A percentile compares a stretch with the other conserved stretches of the same genome.
These are phyloP conservation scores for Ogataea pini DNA, from an alignment of 805 yeast genomes.

Conservation along the genomic window DNA sequence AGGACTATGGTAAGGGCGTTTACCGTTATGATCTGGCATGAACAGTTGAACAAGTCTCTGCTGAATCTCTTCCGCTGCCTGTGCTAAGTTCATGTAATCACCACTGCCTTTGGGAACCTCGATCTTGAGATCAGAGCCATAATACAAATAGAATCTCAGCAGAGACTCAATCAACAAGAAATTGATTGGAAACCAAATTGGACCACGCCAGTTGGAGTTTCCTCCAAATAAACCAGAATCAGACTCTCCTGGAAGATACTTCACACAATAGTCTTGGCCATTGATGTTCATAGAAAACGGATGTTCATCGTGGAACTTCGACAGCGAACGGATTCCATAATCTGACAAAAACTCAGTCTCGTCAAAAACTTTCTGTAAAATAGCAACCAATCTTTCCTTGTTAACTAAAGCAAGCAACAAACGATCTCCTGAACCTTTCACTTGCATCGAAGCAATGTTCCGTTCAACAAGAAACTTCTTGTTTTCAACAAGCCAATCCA, in stretches of 20 bases:
- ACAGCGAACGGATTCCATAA: slow-evolving; percentile 84
- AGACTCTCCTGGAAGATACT: slow-evolving; percentile 84
- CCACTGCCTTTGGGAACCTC: slow-evolving; percentile 90
- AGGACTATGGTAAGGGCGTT: slow-evolving; percentile 79
- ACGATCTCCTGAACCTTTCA: slow-evolving; percentile 80
- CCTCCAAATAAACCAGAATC: slow-evolving; percentile 96
- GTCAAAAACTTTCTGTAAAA: slow-evolving; percentile 78
- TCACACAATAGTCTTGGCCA: slow-evolving; percentile 68
- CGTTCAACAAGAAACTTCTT: slow-evolving; percentile 69
- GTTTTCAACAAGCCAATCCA: slow-evolving; percentile 80
- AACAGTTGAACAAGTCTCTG: slow-evolving; percentile 81
- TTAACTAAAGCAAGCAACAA: slow-evolving; percentile 76
- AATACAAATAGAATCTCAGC: slow-evolving; percentile 83
- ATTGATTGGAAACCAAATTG: slow-evolving; percentile 94
- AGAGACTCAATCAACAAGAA: slow-evolving; percentile 83
- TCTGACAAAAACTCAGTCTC: slow-evolving; percentile 82
- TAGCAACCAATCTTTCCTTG: slow-evolving; percentile 73
- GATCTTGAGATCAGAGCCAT: slow-evolving; percentile 81
- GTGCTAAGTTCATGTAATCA: slow-evolving; percentile 70
- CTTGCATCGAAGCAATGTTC: slow-evolving; percentile 81
- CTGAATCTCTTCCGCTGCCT: slow-evolving; percentile 87
- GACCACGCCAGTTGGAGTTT: slow-evolving; percentile 96
- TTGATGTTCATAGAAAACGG: slow-evolving; percentile 85
- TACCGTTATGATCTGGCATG: slow-evolving; percentile 58
- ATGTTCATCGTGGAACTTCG: slow-evolving; percentile 79